Conservation (phyloP, 306 rosid genomes). For the Pterocarpus macrocarpus region DNA sequence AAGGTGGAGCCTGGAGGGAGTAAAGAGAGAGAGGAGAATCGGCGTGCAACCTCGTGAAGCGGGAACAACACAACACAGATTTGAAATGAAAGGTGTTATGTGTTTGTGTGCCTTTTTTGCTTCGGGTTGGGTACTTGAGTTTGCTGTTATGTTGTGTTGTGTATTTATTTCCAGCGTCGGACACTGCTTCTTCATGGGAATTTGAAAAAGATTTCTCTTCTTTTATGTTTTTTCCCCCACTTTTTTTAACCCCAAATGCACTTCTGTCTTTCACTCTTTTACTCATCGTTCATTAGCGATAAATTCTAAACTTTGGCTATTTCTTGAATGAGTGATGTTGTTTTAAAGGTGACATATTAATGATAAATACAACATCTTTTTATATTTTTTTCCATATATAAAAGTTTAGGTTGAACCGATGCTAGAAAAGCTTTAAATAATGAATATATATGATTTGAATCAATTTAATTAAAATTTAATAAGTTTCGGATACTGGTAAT, state of each 20-base stretch:
- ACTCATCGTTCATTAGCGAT: too few species aligned
- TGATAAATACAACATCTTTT: too few species aligned
- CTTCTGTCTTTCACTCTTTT: too few species aligned
- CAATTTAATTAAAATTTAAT: too few species aligned
- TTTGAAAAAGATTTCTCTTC: constrained; percentile 31
- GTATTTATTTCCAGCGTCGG: constrained; percentile 43
- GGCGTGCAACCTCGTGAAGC: constrained; percentile 4
- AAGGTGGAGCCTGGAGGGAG: background rate
- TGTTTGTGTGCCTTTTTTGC: background rate
- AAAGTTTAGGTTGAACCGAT: too few species aligned
- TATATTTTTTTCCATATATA: too few species aligned
- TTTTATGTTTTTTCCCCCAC: background rate
- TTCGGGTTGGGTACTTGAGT: background rate
- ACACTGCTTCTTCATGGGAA: constrained; percentile 42
- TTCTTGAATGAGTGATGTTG: too few species aligned
- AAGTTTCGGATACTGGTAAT: too few species aligned
- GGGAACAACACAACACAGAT: background rate
- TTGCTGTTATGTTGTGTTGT: background rate
- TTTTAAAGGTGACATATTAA: too few species aligned
- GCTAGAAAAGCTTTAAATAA: too few species aligned
- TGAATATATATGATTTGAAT: too few species aligned
- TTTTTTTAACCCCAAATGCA: background rate
- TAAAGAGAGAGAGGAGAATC: background rate
- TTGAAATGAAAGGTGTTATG: constrained; percentile 22
- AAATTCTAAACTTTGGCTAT: too few species aligned